A percentile compares a stretch with the other conserved stretches of the same genome.
Evolutionary conservation across 164 flowering plant species (phyloP).

Genomic region (Dillenia suffruticosa): DNA sequence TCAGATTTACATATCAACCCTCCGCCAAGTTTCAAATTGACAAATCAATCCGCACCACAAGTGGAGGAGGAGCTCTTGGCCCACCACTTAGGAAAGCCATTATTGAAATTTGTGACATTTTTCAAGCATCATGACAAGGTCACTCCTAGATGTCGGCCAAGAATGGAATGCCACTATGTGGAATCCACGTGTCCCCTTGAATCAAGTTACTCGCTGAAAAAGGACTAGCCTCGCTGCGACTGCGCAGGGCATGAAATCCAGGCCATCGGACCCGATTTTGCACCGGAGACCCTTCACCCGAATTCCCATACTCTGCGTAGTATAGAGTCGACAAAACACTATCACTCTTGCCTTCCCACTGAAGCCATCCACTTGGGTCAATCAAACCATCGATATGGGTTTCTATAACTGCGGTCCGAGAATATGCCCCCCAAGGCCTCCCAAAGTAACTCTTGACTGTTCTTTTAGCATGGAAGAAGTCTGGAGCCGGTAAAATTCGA

Average conservation of each 20-base stretch:
- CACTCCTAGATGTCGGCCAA: constrained; percentile 23
- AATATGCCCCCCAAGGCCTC: constrained; percentile 59
- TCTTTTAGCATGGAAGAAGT: constrained; percentile 19
- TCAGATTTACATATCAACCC: no score
- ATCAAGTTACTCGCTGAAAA: constrained; percentile 43
- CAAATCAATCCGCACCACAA: no score
- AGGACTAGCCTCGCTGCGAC: constrained; percentile 22
- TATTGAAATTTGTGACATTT: no score
- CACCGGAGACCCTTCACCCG: constrained; percentile 43
- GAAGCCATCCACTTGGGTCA: constrained; percentile 52
- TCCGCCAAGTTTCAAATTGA: no score
- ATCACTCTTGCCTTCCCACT: constrained; percentile 47
- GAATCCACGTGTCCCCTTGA: constrained; percentile 60
- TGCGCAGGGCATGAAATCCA: constrained; percentile 46
- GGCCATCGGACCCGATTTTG: constrained; percentile 54
- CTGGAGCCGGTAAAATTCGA: constrained; percentile 32
- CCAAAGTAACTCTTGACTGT: constrained; percentile 43
- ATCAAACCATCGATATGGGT: constrained; percentile 53
- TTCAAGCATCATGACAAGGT: no score
- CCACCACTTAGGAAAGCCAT: no score
- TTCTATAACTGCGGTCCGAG: constrained; percentile 45
- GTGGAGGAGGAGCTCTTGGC: no score
- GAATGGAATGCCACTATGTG: constrained; percentile 48
- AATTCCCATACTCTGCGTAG: constrained; percentile 57
- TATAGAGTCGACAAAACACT: constrained; percentile 43